Conservation (phyloP, 805 yeast species). For the Pichia cephalocereana region DNA sequence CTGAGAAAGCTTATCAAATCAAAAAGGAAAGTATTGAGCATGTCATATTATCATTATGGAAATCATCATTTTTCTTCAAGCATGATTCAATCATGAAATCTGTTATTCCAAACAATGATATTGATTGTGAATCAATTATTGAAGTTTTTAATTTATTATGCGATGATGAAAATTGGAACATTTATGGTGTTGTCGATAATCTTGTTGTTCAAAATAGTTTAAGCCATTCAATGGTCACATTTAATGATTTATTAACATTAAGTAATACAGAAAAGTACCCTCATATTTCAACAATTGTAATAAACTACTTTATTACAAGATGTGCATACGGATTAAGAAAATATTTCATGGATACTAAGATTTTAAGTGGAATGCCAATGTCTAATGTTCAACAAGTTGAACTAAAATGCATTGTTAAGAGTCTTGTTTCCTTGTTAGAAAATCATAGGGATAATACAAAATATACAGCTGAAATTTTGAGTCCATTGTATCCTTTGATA, state of each 20-base stretch:
- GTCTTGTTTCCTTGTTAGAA: slow-evolving; percentile 22
- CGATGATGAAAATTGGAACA: slow-evolving; percentile 34
- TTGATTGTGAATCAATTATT: neutral
- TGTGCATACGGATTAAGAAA: slow-evolving; percentile 53
- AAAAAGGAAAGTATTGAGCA: slow-evolving; percentile 27
- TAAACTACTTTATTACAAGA: slow-evolving; percentile 48
- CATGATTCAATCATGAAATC: slow-evolving; percentile 33
- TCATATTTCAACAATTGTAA: slow-evolving; percentile 20
- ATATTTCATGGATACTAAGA: slow-evolving; percentile 51
- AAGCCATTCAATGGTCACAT: slow-evolving; percentile 44
- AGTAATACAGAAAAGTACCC: slow-evolving; percentile 21
- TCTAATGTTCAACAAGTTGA: slow-evolving; percentile 60
- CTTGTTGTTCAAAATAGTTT: slow-evolving; percentile 35
- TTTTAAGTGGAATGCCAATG: slow-evolving; percentile 56
- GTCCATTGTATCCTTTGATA: neutral
- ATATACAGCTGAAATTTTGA: neutral
- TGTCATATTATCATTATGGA: slow-evolving; percentile 44
- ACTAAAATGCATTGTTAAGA: slow-evolving; percentile 36
- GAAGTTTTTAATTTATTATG: slow-evolving; percentile 19
- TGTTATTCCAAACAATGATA: neutral
- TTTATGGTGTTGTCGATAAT: slow-evolving; percentile 58
- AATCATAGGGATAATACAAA: neutral
- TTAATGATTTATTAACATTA: slow-evolving; percentile 41
- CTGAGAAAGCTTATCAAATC: neutral
- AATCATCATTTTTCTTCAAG: slow-evolving; percentile 49